Evolutionary conservation across 1,284 basidiomycete genomes (phyloP), one percentile per base, ranked within the genome.

Genomic region (Paramarasmius palmivorus): DNA sequence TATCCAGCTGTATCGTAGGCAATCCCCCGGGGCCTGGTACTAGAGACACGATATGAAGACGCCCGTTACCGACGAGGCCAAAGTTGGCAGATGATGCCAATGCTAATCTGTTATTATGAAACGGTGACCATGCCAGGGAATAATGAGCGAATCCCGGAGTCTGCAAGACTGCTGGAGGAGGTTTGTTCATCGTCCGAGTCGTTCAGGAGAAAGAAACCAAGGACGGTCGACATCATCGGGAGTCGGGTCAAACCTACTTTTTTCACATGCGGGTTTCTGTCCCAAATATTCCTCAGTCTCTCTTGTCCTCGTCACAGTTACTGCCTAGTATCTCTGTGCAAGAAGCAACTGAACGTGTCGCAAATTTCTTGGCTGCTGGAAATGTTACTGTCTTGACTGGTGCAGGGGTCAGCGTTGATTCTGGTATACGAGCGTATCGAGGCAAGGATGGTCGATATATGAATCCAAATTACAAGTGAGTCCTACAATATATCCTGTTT

Each of bases 11-110:
- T 53, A 88, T 58, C 25, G 60, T 66, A 23, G 75, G 71, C 19
- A 68, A 50, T 10, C 82, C 74, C 3, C 73, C 77, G 0, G 78
- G 78, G 4, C 73, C 76, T 19, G 76, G 75, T 20, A 70, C 73
- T 20, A 84, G 66, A 7, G 82, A 82, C 44, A 84, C 77, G 23
- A 95, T 69, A 67, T 93, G 88, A 41, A 96, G 68, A 26, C 93
- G 78, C 1, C 96, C 96, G 69, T 98, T 98, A 15, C 96, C 96
- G 23, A 98, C 90, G 4, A 98, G 79, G 2, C 96, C 95, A 69
- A 93, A 98, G 73, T 98, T 98, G 34, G 95, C 93, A 0, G 94
- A 82, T 1, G 92, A 93, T 4, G 94, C 94, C 17, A 97, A 76
- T 1, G 95, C 96, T 25, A 98, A 71, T 22, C 86, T 81, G 15